Evolutionary conservation across 306 rosid genomes (phyloP), one percentile per base, ranked within the genome.

Genomic region (Trifolium pratense): DNA sequence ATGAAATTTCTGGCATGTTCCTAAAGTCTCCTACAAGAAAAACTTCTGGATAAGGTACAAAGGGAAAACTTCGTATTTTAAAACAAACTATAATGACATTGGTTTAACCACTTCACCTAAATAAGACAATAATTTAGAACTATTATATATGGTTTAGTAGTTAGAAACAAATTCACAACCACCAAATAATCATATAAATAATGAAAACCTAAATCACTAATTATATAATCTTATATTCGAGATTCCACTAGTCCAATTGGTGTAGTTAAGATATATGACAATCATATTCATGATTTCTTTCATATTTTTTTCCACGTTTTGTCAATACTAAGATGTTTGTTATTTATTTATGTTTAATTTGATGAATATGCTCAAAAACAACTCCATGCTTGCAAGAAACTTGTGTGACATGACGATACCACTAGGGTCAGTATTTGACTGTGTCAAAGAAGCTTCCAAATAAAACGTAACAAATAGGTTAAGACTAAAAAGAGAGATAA

Each of bases 181-280:
- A 78, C 82, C 69, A 14, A 70, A 80, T 72, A 31, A 64, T 62
- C 52, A 48, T 73, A 26, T 15, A 46, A 48, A 48, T n/a, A 51
- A 77, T 74, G 49, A 26, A 34, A 71, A 13, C 45, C 76, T 45
- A 59, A 78, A 59, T 31, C 26, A 25, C 14, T 73, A 36, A 61
- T n/a, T n/a, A n/a, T 49, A 11, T 31, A 68, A 68, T 51, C 5
- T n/a, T 37, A 7, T 78, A 34, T 73, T 61, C 48, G 40, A 9
- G n/a, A 55, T 64, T 48, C 43, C 66, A 37, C n/a, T 23, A 34
- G 53, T 70, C 73, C 52, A 48, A 56, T 68, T 49, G 42, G 67
- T 74, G 72, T 77, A 61, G 85, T 79, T 87, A 84, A 71, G 79
- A 65, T n/a, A 66, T n/a, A 61, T 79, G 49, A 58, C 74, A 46